Conservation (phyloP, 306 rosid genomes). For the Cucumis hystrix region DNA sequence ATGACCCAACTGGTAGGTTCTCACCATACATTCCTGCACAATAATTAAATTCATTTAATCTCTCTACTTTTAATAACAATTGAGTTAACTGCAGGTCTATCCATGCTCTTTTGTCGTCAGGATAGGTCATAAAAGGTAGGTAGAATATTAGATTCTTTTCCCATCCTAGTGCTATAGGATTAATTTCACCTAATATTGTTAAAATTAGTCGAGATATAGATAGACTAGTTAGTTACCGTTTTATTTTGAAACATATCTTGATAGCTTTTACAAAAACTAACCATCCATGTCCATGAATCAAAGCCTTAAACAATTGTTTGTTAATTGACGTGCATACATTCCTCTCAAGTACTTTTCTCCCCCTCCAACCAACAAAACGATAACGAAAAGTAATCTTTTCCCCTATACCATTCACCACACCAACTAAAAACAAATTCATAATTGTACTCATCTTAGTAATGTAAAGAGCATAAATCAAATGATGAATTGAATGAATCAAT, state of each 20-base stretch:
- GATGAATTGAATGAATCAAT: neutral
- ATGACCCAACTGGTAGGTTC: slow-evolving; percentile 25
- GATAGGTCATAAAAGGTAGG: no score
- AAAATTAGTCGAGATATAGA: no score
- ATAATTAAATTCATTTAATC: slow-evolving; percentile 14
- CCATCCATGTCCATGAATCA: neutral
- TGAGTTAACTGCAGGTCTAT: neutral
- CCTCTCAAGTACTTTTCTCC: neutral
- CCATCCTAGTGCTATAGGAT: no score
- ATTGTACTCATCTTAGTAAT: neutral
- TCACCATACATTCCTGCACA: slow-evolving; percentile 26
- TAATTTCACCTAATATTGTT: no score
- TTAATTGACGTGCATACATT: neutral
- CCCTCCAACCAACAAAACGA: neutral
- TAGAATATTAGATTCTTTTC: no score
- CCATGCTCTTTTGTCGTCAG: no score
- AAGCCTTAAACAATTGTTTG: neutral
- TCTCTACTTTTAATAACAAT: neutral
- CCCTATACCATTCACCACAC: neutral
- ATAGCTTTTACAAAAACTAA: no score
- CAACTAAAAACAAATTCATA: neutral
- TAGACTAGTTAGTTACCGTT: no score
- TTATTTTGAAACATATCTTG: no score
- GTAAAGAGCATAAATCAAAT: neutral
- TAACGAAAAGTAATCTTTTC: neutral